Base-by-base conservation (phyloP, 106 monocot genomes). In the Hemerocallis citrina region DNA sequence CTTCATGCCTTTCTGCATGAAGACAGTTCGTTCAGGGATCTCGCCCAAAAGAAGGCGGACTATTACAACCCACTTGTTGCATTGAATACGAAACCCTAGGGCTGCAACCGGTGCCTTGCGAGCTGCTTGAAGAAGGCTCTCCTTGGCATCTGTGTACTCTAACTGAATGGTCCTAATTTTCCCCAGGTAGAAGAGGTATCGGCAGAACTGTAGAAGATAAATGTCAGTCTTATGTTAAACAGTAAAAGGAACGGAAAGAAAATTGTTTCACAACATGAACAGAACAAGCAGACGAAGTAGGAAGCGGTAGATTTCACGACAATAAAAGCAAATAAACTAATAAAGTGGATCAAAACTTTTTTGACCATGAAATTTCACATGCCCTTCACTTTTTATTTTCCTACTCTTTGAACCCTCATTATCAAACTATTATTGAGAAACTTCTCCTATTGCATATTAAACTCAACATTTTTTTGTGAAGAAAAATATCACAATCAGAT, bases 1-100 rank as follows among this genome's bases (percentile, higher is more conserved):
- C 64, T 83, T 83, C 77, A 83, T 78, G 65, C 74, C 83, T 58
- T 83, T 71, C 67, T 83, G 83, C 83, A 83, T 75, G 68, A 83
- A 83, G 37, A 83, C 74, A 22, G 77, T 78, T 29, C 77, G 69
- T 67, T 83, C 83, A n/a, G 83, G 83, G 29, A 83, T 83, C 66
- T 83, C 83, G 23, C 83, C 83, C 19, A 83, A 67, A 62, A 83
- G 83, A 28, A 83, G 43, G 32, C 78, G 83, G 49, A 83, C 83
- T 15, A 83, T 66, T 2, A 83, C 46, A 51, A 74, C 77, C 74
- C 83, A 83, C 69, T 82, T 82, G 62, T 74, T 82, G 59, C 82
- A 82, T 43, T 74, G 69, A 30, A 77, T 77, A 42, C 74, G 62
- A 57, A 83, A 83, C 24, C 83, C 77, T 24, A 70, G 77, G 31